Base-by-base conservation (phyloP, 139 green algal species). In the Axilococcus clingmanii region DNA sequence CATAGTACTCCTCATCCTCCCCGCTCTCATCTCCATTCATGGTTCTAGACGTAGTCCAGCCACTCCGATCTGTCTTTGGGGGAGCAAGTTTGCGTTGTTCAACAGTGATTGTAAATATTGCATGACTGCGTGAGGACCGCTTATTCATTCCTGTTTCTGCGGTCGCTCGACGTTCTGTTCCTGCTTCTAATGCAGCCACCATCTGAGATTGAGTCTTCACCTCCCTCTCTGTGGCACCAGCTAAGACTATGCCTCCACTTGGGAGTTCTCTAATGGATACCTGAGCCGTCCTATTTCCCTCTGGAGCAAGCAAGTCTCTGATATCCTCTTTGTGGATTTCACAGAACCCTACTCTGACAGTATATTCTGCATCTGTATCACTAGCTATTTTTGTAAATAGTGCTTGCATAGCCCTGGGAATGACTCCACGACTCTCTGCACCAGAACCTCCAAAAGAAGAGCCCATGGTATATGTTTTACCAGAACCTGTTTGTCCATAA, bases 31-130 rank as follows among this genome's bases (percentile, higher is more conserved):
- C 59, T 3, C 40, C 49, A 40, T 74, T 55, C n/a, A 37, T 34
- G 7, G 53, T 34, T 38, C 65, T 55, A 8, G n/a, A 25, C 25
- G 42, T 16, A 12, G 23, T 8, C 9, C 9, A 49, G 12, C 11
- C 41, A 53, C 12, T n/a, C 19, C 36, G 25, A 20, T 28, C n/a
- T 24, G n/a, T 23, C 43, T 12, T 19, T 28, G 24, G n/a, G n/a
- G n/a, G n/a, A 55, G 74, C 51, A 55, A 84, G 58, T 0, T 78
- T 72, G 5, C 77, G 74, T 79, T 97, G 87, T 77, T 98, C 91
- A 23, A 98, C 37, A 0, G 81, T 93, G 47, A 98, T 94, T 48
- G 84, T 96, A 67, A 96, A 97, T 60, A 98, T 95, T 19, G 92
- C 92, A 50, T 98, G 92, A n/a, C 73, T 89, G 24, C 88, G 77